Evolutionary conservation across 257 asterid genomes (phyloP).

Genomic region (Solanum arcanum): DNA sequence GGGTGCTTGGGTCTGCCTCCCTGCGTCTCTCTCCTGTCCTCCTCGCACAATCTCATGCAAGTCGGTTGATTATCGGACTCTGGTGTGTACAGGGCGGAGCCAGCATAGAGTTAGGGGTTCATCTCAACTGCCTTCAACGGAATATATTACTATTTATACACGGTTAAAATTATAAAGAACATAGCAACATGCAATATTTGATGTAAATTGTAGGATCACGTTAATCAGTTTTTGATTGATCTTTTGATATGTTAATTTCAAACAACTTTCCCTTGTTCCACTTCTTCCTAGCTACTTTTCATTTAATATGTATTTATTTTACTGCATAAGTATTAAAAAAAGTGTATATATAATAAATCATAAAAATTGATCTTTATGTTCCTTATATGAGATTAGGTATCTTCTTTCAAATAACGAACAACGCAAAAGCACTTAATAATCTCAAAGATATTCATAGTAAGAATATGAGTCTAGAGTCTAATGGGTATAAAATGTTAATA

Average conservation of each 20-base stretch:
- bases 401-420: background rate
- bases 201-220: too few relatives aligned
- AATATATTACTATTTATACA: too few relatives aligned
- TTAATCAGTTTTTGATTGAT: background rate
- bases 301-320: background rate
- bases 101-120: too few relatives aligned
- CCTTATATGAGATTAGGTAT: background rate
- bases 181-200: too few relatives aligned
- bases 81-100: too few relatives aligned
- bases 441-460: too few relatives aligned
- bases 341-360: background rate
- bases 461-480: too few relatives aligned
- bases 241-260: background rate
- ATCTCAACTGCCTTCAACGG: rapidly evolving
- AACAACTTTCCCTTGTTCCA: background rate
- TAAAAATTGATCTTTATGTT: background rate
- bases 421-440: background rate
- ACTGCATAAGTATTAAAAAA: background rate
- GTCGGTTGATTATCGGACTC: background rate
- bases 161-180: too few relatives aligned
- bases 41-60: background rate
- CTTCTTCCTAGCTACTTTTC: background rate
- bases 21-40: background rate
- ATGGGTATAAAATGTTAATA: rapidly evolving
- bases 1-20: background rate